These are phyloP conservation scores for Scolecobasidium constrictum DNA, from an alignment of 2,329 filamentous ascomycete species.

Conservation along the genomic window DNA sequence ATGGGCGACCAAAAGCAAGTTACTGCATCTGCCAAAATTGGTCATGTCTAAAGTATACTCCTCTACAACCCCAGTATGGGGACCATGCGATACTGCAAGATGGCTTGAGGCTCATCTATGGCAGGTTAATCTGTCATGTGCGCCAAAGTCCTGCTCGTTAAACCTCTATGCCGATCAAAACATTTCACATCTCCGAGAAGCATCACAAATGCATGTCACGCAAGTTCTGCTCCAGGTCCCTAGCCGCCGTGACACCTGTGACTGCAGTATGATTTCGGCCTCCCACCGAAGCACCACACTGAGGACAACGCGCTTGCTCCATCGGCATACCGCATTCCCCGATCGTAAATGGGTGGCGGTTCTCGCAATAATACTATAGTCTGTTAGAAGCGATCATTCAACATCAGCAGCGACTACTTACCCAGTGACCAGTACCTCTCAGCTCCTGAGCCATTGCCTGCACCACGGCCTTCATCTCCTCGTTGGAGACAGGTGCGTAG, in stretches of 20 bases:
- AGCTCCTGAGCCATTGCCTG: constrained; percentile 35
- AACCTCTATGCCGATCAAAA: too few relatives aligned
- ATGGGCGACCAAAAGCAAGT: too few relatives aligned
- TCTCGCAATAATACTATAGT: constrained; percentile 25
- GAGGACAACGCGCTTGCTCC: constrained; percentile 48
- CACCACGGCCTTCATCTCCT: constrained; percentile 35
- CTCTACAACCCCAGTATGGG: too few relatives aligned
- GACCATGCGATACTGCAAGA: too few relatives aligned
- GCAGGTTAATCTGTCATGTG: too few relatives aligned
- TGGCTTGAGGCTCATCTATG: too few relatives aligned
- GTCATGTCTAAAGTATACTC: too few relatives aligned
- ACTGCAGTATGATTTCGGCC: constrained; percentile 40
- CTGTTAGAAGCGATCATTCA: constrained; percentile 12
- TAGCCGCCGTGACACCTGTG: constrained; percentile 40
- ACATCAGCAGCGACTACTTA: constrained; percentile 14
- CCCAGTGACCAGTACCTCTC: constrained; percentile 38
- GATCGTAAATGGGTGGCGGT: constrained; percentile 43
- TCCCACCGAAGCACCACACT: constrained; percentile 49
- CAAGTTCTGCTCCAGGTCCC: constrained; percentile 34
- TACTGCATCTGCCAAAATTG: too few relatives aligned
- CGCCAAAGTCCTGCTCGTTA: too few relatives aligned
- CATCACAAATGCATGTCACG: background rate
- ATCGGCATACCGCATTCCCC: constrained; percentile 59
- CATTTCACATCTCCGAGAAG: too few relatives aligned
- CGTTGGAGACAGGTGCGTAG: constrained; percentile 31